These are phyloP conservation scores for Xylaria curta DNA, from an alignment of 495 filamentous ascomycete genomes.

Conservation along the genomic window DNA sequence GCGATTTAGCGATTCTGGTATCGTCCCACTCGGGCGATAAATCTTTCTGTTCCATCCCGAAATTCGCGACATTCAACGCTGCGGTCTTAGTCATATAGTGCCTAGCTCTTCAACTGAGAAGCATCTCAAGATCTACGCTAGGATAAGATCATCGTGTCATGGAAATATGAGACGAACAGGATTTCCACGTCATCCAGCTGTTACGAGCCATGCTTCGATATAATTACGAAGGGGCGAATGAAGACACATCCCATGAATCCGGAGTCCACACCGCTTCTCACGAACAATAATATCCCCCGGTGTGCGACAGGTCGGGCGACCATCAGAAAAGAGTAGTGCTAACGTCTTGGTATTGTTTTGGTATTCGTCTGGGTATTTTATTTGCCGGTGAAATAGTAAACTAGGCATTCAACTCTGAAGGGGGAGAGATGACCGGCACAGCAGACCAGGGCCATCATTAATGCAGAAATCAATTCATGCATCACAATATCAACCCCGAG, in stretches of 20 bases:
- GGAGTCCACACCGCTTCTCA: background rate
- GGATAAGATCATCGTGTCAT: conserved; percentile 12
- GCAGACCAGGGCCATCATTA: conserved; percentile 1
- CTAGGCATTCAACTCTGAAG: background rate
- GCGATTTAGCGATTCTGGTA: background rate
- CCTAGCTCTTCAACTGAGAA: background rate
- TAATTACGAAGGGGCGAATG: conserved; percentile 13
- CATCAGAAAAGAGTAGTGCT: background rate
- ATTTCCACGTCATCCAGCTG: background rate
- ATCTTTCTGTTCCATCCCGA: background rate
- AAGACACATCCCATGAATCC: conserved; percentile 2
- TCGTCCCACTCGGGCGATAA: background rate
- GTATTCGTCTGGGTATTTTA: background rate
- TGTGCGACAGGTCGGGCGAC: background rate
- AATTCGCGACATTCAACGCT: background rate
- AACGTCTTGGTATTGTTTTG: background rate
- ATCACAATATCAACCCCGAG: background rate
- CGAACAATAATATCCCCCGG: background rate
- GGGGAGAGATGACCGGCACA: background rate
- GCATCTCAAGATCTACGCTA: conserved; percentile 14
- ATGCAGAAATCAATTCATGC: conserved; percentile 3
- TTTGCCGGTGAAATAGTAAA: background rate
- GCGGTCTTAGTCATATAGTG: background rate
- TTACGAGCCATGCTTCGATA: conserved; percentile 1
- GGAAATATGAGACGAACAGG: conserved; percentile 12